Base-by-base conservation (phyloP, 2,329 filamentous ascomycete genomes). In the Hypoxylon sp. region DNA sequence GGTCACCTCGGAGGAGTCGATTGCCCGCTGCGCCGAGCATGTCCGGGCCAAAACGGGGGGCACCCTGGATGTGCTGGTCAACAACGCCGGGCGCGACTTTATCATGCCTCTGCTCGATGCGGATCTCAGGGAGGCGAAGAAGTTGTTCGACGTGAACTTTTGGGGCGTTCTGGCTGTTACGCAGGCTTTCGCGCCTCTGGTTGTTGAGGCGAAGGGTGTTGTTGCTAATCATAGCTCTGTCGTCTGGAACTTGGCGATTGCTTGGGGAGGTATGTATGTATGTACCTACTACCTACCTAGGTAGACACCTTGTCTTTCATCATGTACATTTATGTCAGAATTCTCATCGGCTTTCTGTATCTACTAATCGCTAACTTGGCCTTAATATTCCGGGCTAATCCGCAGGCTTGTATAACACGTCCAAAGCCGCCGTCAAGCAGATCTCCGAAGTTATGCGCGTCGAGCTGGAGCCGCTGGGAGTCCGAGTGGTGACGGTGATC, bases 21-120 rank as follows among this genome's bases (percentile, higher is more conserved):
- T 56, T 35, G 30, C 23, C 5, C 2, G 20, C 9, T 31, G 35
- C 8, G 34, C 51, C 5, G 21, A 5, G 9, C 9, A 5, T 25
- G 21, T 25, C 5, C 9, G 6, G 1, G 23, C 17, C 7, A 13
- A 50, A 19, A 29, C 19, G 3, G 38, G 29, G 1, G 34, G 46
- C 5, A 38, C n/a, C 6, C 42, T 60, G 7, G 53, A 60, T 27
- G 12, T 48, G 2, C 43, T 55, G 2, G 35, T 60, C 21, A 60
- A 57, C 40, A 59, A 54, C 29, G 49, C 45, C 11, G 57, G 49
- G 16, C 30, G 12, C 4, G 29, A 31, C 11, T 54, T 49, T 26
- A 27, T 47, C 4, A 12, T 45, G 23, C 51, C 48, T 1, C 2
- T 59, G 2, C 51, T 59, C 2, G 55, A 52, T 7, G 11, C 45